These are phyloP conservation scores for Coniferiporia sulphurascens DNA, from an alignment of 1,284 basidiomycete species.

Conservation along the genomic window DNA sequence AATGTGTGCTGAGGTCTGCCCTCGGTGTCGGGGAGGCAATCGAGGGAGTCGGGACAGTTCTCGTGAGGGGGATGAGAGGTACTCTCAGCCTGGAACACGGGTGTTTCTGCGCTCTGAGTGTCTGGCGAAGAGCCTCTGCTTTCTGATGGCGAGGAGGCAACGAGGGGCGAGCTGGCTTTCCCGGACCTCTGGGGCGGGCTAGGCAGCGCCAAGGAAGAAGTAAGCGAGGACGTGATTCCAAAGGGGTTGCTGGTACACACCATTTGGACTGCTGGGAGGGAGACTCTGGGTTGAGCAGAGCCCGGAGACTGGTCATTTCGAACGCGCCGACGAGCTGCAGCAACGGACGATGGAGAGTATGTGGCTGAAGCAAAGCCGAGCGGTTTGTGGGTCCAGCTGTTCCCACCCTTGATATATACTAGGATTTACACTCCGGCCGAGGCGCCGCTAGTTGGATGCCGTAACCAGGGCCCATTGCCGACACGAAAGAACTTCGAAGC, in stretches of 20 bases:
- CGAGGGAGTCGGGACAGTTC: constrained; percentile 69
- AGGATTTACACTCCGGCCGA: neutral
- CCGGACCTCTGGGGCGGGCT: constrained; percentile 1
- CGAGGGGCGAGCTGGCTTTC: neutral
- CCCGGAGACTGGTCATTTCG: constrained; percentile 47
- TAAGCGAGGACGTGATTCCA: constrained; percentile 20
- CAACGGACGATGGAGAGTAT: constrained; percentile 3
- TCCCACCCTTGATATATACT: neutral
- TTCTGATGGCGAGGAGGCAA: neutral
- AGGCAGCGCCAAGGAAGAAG: neutral
- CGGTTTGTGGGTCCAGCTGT: neutral
- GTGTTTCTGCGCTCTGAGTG: neutral
- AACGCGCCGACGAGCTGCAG: neutral
- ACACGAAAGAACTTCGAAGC: neutral
- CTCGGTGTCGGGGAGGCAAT: constrained; percentile 70
- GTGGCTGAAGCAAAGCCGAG: neutral
- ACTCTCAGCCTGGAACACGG: neutral
- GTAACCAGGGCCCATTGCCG: neutral
- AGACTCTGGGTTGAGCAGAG: constrained; percentile 50
- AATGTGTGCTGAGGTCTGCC: constrained; percentile 75
- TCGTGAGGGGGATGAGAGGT: constrained; percentile 52
- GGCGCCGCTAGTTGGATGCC: neutral
- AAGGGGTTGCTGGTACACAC: constrained; percentile 17
- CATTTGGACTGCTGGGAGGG: constrained; percentile 24
- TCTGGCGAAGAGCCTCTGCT: constrained; percentile 3